Conservation (phyloP, 2,329 filamentous ascomycete species). For the Macrophomina tecta region DNA sequence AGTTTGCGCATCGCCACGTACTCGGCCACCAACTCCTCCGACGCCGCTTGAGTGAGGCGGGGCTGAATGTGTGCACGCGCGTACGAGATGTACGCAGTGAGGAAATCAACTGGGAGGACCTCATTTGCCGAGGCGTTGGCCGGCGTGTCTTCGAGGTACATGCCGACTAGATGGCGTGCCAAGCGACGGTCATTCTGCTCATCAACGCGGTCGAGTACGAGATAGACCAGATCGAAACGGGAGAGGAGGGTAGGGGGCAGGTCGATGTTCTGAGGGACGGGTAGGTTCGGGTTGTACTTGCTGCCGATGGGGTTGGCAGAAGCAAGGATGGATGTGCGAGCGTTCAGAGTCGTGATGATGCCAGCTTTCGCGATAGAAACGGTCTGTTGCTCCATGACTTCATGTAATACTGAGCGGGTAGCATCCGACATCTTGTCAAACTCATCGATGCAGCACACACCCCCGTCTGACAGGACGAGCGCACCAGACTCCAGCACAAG, state of each 20-base stretch:
- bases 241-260: slow-evolving; percentile 93
- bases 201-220: slow-evolving; percentile 92
- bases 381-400: slow-evolving; percentile 83
- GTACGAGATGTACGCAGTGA: slow-evolving; percentile 97
- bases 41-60: slow-evolving; percentile 77
- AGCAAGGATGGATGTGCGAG: slow-evolving; percentile 91
- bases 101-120: slow-evolving; percentile 85
- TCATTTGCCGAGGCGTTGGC: slow-evolving; percentile 81
- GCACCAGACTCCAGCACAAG: slow-evolving; percentile 77
- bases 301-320: slow-evolving; percentile 98
- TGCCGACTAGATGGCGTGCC: slow-evolving; percentile 89
- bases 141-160: slow-evolving; percentile 95
- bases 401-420: slow-evolving; percentile 75
- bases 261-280: slow-evolving; percentile 97
- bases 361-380: slow-evolving; percentile 80
- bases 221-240: slow-evolving; percentile 95
- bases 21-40: slow-evolving; percentile 80
- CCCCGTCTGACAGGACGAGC: slow-evolving; percentile 74
- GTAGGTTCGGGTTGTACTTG: slow-evolving; percentile 94
- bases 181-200: slow-evolving; percentile 87
- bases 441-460: slow-evolving; percentile 79
- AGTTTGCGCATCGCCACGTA: slow-evolving; percentile 97
- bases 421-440: slow-evolving; percentile 82
- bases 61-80: slow-evolving; percentile 87
- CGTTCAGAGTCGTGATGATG: slow-evolving; percentile 88